Evolutionary conservation across 2,329 filamentous ascomycete genomes (phyloP), one percentile per base, ranked within the genome.

Genomic region (Cladosporium sp.): DNA sequence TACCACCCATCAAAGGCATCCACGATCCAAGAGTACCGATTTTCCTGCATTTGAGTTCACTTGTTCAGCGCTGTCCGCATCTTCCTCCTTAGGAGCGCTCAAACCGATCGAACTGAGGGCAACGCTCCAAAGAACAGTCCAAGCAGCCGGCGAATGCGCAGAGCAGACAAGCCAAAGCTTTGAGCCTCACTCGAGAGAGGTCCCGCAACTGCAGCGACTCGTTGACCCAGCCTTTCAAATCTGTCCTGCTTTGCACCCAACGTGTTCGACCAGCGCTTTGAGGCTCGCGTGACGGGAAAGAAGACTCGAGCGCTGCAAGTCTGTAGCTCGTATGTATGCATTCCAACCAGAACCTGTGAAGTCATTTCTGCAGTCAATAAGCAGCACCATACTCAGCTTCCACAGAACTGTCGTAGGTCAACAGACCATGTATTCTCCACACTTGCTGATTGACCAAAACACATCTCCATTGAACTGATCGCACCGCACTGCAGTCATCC

Each of bases 141-240:
- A 45, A 43, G 19, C 19, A 39, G 20, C 49, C 17, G 56, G 56
- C 56, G 49, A 52, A 43, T 40, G 50, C 43, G 38, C 50, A 69
- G 66, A 78, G 66, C 82, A 79, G 90, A 93, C 89, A 92, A 93
- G 90, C 83, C 90, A 80, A 91, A 86, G 80, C 90, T 92, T 91
- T 95, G 90, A 95, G 87, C 80, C 89, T 89, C 91, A 92, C 89
- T 84, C 87, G 73, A 85, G 89, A 91, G 90, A 91, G 89, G 89
- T 91, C 90, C 90, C 82, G 76, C 75, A 67, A 68, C 71, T 25
- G 68, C 72, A 71, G 69, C 62, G 67, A 56, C 30, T 57, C 47
- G 58, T 60, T 60, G 25, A 61, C 58, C 58, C 28, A 45, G 51
- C 59, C 28, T 37, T 39, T 49, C 5, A 2, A 9, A 38, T 47